A percentile compares a stretch with the other conserved stretches of the same genome.
Conservation (phyloP, 1,284 basidiomycete genomes). For the Hemileccinum hortonii region DNA sequence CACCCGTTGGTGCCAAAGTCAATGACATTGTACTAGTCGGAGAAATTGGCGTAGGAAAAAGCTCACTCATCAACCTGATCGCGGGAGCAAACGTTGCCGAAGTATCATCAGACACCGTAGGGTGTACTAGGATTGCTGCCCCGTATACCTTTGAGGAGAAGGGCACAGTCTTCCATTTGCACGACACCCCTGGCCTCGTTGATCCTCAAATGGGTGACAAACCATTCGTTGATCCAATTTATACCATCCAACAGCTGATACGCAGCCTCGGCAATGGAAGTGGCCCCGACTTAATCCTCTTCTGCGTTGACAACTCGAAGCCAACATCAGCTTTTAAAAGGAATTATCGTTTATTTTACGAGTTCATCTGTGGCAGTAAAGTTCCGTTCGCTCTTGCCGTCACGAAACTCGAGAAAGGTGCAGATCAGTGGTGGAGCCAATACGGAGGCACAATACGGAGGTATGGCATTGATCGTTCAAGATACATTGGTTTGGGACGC, state of each 20-base stretch:
- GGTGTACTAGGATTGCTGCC: slow-evolving; percentile 17
- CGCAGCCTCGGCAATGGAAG: slow-evolving; percentile 24
- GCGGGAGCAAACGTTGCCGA: slow-evolving; percentile 11
- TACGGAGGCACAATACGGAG: slow-evolving; percentile 28
- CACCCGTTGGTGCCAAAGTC: background rate
- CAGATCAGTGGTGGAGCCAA: slow-evolving; percentile 34
- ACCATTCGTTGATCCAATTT: slow-evolving; percentile 31
- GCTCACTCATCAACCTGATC: slow-evolving; percentile 31
- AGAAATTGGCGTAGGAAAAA: slow-evolving; percentile 31
- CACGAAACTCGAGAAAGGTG: slow-evolving; percentile 26
- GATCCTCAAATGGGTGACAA: slow-evolving; percentile 33
- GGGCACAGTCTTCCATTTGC: slow-evolving; percentile 25
- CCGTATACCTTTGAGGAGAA: slow-evolving; percentile 19
- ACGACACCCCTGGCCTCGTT: slow-evolving; percentile 43
- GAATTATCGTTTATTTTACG: slow-evolving; percentile 29
- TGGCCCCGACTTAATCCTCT: slow-evolving; percentile 38
- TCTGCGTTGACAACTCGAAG: slow-evolving; percentile 36
- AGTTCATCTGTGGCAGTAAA: slow-evolving; percentile 25
- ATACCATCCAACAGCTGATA: slow-evolving; percentile 32
- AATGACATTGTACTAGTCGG: slow-evolving; percentile 24
- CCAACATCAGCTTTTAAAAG: slow-evolving; percentile 30
- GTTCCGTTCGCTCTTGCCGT: slow-evolving; percentile 26
- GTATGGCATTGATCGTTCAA: slow-evolving; percentile 30
- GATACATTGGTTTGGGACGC: slow-evolving; percentile 33
- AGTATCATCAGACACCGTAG: slow-evolving; percentile 23